These are phyloP conservation scores for Favolaschia claudopus DNA, from an alignment of 768 basidiomycete genomes.

Conservation along the genomic window DNA sequence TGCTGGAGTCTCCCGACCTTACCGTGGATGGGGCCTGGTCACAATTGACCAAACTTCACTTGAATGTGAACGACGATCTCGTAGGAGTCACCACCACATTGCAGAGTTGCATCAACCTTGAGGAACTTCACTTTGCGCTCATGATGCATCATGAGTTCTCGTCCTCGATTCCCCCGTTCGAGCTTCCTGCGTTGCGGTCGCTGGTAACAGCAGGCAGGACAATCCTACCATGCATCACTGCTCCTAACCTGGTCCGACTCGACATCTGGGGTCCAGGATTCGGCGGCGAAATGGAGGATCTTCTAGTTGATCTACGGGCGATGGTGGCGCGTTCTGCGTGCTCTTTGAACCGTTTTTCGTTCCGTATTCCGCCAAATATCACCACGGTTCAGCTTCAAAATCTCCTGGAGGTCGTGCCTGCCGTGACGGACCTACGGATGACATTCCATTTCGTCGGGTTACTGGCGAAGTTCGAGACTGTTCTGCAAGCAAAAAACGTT, in stretches of 20 bases:
- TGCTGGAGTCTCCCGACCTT: background rate
- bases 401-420: background rate
- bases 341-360: background rate
- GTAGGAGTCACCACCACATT: background rate
- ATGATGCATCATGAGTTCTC: no score
- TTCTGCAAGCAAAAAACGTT: background rate
- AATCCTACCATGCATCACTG: background rate
- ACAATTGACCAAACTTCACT: background rate
- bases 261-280: slow-evolving; percentile 2
- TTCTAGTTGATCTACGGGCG: background rate
- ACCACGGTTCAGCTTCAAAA: background rate
- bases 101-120: background rate
- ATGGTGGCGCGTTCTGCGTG: background rate
- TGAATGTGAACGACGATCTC: background rate
- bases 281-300: background rate
- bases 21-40: background rate
- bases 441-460: background rate
- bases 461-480: background rate
- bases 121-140: background rate
- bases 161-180: background rate
- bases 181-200: background rate
- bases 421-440: background rate
- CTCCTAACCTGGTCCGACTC: background rate
- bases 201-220: background rate
- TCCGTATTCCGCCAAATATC: background rate